These are phyloP conservation scores for Protomyces inouyei DNA, from an alignment of 1,139 yeast genomes.

Conservation along the genomic window DNA sequence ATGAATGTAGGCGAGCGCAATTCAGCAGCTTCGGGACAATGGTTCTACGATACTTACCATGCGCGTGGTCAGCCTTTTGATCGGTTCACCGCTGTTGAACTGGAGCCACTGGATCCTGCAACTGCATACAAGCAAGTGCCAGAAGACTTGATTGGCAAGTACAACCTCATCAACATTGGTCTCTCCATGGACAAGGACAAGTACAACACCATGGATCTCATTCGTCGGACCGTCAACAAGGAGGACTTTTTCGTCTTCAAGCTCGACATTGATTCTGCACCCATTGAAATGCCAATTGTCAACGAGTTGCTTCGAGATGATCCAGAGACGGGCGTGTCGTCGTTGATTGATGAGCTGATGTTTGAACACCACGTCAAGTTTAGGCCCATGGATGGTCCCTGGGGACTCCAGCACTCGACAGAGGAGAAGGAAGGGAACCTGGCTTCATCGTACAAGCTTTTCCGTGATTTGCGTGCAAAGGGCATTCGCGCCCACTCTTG, in stretches of 20 bases:
- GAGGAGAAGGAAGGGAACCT: background rate
- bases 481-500: conserved; percentile 22
- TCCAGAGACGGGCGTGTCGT: background rate
- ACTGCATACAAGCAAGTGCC: conserved; percentile 12
- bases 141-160: conserved; percentile 12
- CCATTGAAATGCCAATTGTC: conserved; percentile 24
- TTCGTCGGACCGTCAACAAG: conserved; percentile 6
- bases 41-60: conserved; percentile 20
- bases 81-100: conserved; percentile 16
- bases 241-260: conserved; percentile 22
- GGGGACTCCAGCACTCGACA: background rate
- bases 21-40: conserved; percentile 18
- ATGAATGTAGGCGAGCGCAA: background rate
- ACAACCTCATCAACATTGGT: conserved; percentile 14
- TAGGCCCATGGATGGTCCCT: background rate
- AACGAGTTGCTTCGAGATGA: conserved; percentile 2
- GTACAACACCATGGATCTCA: conserved; percentile 15
- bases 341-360: conserved; percentile 16
- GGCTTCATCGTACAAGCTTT: conserved; percentile 6
- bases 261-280: conserved; percentile 25
- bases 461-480: conserved; percentile 4
- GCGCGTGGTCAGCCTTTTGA: conserved; percentile 18
- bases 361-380: conserved; percentile 16
- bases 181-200: conserved; percentile 13
- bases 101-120: background rate